Conservation (phyloP, 2,329 filamentous ascomycete species). For the Chaetomiaceae sp. region DNA sequence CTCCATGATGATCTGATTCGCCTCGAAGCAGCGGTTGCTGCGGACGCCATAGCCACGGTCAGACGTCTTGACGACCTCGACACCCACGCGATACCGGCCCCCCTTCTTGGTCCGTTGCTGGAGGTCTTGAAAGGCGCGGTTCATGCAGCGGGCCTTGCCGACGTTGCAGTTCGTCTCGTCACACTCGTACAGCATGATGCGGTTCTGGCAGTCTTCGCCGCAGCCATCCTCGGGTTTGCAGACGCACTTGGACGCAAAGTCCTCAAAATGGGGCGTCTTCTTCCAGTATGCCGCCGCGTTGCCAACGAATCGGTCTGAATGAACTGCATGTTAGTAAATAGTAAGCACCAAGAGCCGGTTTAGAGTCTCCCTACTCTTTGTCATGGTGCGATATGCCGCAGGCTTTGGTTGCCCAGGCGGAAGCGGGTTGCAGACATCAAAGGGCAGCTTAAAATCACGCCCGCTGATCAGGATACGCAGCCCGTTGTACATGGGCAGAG, state of each 20-base stretch:
- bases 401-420: slow-evolving; percentile 83
- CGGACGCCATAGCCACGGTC: slow-evolving; percentile 89
- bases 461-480: slow-evolving; percentile 64
- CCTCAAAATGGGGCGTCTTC: slow-evolving; percentile 66
- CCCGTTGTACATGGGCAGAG: slow-evolving; percentile 72
- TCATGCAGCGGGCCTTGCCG: slow-evolving; percentile 67
- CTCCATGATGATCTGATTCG: slow-evolving; percentile 95
- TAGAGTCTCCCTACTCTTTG: slow-evolving; percentile 64
- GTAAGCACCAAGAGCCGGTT: background rate
- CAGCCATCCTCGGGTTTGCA: slow-evolving; percentile 75
- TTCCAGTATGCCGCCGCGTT: slow-evolving; percentile 77
- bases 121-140: slow-evolving; percentile 80
- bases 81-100: slow-evolving; percentile 83
- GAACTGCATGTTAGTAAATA: slow-evolving; percentile 17
- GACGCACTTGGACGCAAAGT: slow-evolving; percentile 70
- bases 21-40: slow-evolving; percentile 77
- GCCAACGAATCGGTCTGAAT: slow-evolving; percentile 83
- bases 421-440: slow-evolving; percentile 81
- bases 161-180: slow-evolving; percentile 83
- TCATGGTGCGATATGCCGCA: slow-evolving; percentile 86
- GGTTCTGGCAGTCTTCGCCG: slow-evolving; percentile 84
- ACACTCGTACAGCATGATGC: slow-evolving; percentile 96
- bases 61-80: slow-evolving; percentile 86
- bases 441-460: slow-evolving; percentile 82
- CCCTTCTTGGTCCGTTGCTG: slow-evolving; percentile 68